A percentile compares a stretch with the other conserved stretches of the same genome.
These are phyloP conservation scores for Phlegmacium glaucopus DNA, from an alignment of 768 basidiomycete genomes.

Conservation along the genomic window DNA sequence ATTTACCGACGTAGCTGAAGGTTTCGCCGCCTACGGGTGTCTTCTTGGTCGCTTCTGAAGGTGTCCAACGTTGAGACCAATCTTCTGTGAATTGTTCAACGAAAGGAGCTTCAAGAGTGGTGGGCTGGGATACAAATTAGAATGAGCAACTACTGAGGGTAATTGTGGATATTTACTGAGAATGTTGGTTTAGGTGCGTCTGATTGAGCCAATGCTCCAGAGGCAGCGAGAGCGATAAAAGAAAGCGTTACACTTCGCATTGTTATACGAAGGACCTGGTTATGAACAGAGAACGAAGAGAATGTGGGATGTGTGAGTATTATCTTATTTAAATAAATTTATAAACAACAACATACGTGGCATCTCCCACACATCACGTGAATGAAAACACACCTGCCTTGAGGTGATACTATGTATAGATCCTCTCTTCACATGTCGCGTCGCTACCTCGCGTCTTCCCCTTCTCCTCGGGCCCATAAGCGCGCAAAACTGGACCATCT, in stretches of 20 bases:
- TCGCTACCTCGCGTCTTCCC: conserved; percentile 48
- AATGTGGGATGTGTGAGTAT: conserved; percentile 30
- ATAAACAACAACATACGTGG: conserved; percentile 46
- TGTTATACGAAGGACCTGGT: conserved; percentile 64
- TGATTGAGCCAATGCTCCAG: conserved; percentile 56
- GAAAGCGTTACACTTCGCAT: conserved; percentile 92
- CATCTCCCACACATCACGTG: conserved; percentile 44
- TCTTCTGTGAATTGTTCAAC: conserved; percentile 94
- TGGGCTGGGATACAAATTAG: conserved; percentile 47
- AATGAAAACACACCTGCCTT: too few species aligned
- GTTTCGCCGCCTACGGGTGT: conserved; percentile 94
- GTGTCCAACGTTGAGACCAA: conserved; percentile 91
- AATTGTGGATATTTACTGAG: conserved; percentile 46
- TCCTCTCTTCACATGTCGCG: too few species aligned
- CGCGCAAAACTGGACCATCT: conserved; percentile 56
- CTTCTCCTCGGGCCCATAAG: conserved; percentile 47
- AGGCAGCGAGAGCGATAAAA: conserved; percentile 64
- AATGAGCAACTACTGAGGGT: conserved; percentile 5
- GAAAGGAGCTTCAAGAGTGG: conserved; percentile 82
- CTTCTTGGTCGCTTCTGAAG: conserved; percentile 97
- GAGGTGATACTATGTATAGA: too few species aligned
- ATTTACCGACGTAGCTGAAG: conserved; percentile 96
- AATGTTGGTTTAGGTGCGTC: conserved; percentile 61
- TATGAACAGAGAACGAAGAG: conserved; percentile 33
- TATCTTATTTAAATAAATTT: conserved; percentile 22